These are phyloP conservation scores for Prinsepia uniflora DNA, from an alignment of 306 rosid species.

Conservation along the genomic window DNA sequence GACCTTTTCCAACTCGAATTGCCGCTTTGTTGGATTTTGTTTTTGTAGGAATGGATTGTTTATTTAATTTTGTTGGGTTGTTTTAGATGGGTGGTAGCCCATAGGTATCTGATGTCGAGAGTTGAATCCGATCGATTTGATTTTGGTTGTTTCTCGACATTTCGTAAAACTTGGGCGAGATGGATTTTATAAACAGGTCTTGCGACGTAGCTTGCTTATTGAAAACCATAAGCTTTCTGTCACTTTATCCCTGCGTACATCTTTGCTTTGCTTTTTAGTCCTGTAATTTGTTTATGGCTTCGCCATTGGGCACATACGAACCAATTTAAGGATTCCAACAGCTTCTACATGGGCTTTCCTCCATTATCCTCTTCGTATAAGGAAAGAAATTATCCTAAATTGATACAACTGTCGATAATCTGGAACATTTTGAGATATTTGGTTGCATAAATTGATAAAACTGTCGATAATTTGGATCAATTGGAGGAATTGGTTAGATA, in stretches of 20 bases:
- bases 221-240: neutral
- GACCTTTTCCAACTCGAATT: neutral
- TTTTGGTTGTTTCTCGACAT: slow-evolving; percentile 1
- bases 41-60: neutral
- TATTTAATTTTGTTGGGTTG: neutral
- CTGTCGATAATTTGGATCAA: no score
- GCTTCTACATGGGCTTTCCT: no score
- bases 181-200: slow-evolving; percentile 8
- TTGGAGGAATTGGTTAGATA: no score
- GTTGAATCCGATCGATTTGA: neutral
- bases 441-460: no score
- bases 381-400: no score
- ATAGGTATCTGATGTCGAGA: slow-evolving; percentile 17
- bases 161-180: slow-evolving; percentile 15
- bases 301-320: no score
- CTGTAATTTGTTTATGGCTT: neutral
- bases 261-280: neutral
- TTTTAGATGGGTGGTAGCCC: neutral
- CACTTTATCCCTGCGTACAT: slow-evolving; percentile 21
- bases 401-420: no score
- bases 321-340: no score
- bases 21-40: neutral
- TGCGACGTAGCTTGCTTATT: slow-evolving; percentile 16
- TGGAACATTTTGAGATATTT: no score
- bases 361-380: no score